A percentile compares a stretch with the other conserved stretches of the same genome.
Conservation (phyloP, 768 basidiomycete species). For the Auriculariales sp. region DNA sequence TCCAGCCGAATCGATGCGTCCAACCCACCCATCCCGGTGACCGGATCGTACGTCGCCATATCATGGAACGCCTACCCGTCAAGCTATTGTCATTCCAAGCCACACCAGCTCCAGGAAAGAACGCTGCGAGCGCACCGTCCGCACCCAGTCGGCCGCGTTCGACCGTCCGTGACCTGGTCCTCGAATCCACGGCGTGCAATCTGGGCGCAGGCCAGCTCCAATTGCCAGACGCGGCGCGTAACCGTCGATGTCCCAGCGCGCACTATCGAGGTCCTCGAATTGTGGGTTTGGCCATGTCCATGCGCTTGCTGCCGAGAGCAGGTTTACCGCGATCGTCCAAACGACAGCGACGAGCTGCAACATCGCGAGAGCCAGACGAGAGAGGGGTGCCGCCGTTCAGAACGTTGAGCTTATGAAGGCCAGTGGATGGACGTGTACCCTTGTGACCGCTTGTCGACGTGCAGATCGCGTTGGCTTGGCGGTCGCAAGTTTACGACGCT, state of each 20-base stretch:
- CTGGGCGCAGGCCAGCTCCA: neutral
- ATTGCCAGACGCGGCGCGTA: neutral
- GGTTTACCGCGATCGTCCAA: too few relatives aligned
- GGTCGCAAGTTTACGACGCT: too few relatives aligned
- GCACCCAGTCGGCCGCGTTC: neutral
- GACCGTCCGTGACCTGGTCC: neutral
- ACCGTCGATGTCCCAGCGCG: neutral
- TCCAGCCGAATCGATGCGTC: conserved; percentile 38
- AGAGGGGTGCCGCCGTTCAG: too few relatives aligned
- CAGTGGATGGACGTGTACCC: too few relatives aligned
- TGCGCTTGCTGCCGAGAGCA: neutral
- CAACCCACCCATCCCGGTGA: conserved; percentile 31
- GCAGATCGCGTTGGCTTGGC: too few relatives aligned
- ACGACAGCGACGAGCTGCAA: too few relatives aligned
- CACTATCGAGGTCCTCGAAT: neutral
- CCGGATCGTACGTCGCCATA: conserved; percentile 30
- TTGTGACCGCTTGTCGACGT: too few relatives aligned
- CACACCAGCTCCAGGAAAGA: neutral
- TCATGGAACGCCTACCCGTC: conserved; percentile 31
- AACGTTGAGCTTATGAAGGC: too few relatives aligned
- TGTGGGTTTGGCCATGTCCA: neutral
- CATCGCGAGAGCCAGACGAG: too few relatives aligned
- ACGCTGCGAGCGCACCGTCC: neutral
- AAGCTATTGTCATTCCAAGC: neutral
- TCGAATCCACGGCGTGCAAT: neutral